These are phyloP conservation scores for Plantago major DNA, from an alignment of 257 asterid species.

Conservation along the genomic window DNA sequence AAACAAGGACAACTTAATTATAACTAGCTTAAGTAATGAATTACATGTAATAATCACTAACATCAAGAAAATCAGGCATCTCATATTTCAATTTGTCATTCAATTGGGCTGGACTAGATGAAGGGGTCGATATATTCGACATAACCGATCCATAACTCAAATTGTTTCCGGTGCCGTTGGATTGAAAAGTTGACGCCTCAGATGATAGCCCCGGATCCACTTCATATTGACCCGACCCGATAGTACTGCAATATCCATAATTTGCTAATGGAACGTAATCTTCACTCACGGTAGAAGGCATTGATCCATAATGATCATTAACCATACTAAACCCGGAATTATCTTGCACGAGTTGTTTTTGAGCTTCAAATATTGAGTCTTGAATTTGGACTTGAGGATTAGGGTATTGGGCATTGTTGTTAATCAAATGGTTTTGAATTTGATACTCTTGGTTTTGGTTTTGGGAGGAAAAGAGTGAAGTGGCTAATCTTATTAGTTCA, in stretches of 20 bases:
- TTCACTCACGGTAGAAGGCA: slow-evolving; percentile 22
- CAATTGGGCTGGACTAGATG: slow-evolving; percentile 52
- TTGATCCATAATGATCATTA: slow-evolving; percentile 9
- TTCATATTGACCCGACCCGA: no score
- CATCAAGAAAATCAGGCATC: slow-evolving; percentile 44
- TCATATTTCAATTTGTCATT: slow-evolving; percentile 51
- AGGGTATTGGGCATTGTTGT: slow-evolving; percentile 12
- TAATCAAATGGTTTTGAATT: slow-evolving; percentile 27
- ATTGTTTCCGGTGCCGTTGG: slow-evolving; percentile 11
- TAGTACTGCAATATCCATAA: slow-evolving; percentile 32
- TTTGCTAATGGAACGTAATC: slow-evolving; percentile 34
- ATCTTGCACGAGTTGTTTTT: slow-evolving; percentile 20
- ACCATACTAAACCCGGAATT: slow-evolving; percentile 16
- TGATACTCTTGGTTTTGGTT: slow-evolving; percentile 26
- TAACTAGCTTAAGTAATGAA: not conserved
- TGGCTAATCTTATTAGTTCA: slow-evolving; percentile 46
- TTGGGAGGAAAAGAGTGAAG: slow-evolving; percentile 43
- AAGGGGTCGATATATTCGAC: slow-evolving; percentile 55
- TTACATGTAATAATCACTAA: slow-evolving; percentile 48
- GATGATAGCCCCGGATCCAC: no score
- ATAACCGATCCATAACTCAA: slow-evolving; percentile 33
- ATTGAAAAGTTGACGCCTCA: no score
- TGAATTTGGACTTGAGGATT: slow-evolving; percentile 25
- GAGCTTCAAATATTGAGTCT: no score
- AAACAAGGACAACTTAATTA: no score